Conservation (phyloP, 176 grass and related monocot species). For the Eleusine indica region DNA sequence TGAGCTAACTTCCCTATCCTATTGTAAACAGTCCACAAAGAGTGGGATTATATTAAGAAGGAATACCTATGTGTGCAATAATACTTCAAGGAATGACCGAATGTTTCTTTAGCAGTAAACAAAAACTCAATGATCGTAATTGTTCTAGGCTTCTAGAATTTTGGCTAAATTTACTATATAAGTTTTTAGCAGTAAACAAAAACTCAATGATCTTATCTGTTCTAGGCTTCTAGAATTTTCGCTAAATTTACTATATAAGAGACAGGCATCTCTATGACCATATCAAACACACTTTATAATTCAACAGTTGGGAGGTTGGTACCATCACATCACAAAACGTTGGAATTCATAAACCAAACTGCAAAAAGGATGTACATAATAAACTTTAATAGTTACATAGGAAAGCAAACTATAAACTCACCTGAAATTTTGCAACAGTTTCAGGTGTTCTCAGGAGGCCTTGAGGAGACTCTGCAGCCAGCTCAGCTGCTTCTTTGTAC, state of each 20-base stretch:
- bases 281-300: neutral
- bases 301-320: neutral
- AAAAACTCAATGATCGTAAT: neutral
- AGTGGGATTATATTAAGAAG: neutral
- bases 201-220: neutral
- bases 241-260: neutral
- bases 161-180: neutral
- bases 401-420: slow-evolving; percentile 34
- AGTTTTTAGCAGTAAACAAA: neutral
- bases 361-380: neutral
- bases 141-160: no score
- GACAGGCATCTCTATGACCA: neutral
- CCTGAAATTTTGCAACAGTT: slow-evolving; percentile 97
- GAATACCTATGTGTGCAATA: neutral
- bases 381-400: slow-evolving; percentile 18
- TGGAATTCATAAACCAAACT: neutral
- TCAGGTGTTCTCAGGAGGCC: slow-evolving; percentile 88
- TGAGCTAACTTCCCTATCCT: neutral
- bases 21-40: neutral
- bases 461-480: slow-evolving; percentile 95
- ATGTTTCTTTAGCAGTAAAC: neutral
- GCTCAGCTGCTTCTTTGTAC: slow-evolving; percentile 98
- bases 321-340: neutral
- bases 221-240: no score
- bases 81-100: neutral